phyloP scores from a whole-genome alignment of 257 asterid species.

The Gardenia jasminoides region DNA sequence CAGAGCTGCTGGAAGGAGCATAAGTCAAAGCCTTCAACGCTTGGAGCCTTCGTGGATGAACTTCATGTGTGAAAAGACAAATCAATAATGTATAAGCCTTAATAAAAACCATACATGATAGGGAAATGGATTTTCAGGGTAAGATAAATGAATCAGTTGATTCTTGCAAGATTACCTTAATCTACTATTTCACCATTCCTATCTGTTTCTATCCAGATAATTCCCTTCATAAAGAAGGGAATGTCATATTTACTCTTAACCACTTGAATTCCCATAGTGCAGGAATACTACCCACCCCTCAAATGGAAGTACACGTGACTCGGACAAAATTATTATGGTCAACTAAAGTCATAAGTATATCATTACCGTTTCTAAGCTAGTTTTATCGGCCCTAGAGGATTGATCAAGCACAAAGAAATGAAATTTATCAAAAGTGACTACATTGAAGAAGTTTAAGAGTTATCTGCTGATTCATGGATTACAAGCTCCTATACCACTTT shows the following conservation, averaged over 20 bases:
- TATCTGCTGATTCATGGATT: not conserved
- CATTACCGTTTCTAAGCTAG: not conserved
- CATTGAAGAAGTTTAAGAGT: not conserved
- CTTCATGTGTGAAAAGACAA: conserved; percentile 49
- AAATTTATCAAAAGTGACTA: not conserved
- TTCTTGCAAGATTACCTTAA: not conserved
- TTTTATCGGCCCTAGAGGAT: not conserved
- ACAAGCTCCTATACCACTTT: not conserved
- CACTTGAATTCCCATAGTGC: not conserved
- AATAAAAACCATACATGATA: conserved; percentile 16
- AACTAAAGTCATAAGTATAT: not conserved
- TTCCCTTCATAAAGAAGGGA: not conserved
- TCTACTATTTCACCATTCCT: not conserved
- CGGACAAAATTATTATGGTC: not conserved
- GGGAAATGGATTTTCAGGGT: not conserved
- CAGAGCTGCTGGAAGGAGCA: conserved; percentile 91
- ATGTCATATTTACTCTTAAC: not conserved
- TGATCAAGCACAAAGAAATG: not conserved
- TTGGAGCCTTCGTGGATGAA: conserved; percentile 97
- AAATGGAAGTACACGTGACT: not conserved
- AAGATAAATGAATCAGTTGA: not conserved
- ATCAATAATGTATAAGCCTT: conserved; percentile 22
- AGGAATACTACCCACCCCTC: not conserved
- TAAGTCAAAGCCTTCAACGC: conserved; percentile 96
- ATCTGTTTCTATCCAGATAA: not conserved